These are phyloP conservation scores for Alternaria arborescens DNA, from an alignment of 2,329 filamentous ascomycete genomes.

Conservation along the genomic window DNA sequence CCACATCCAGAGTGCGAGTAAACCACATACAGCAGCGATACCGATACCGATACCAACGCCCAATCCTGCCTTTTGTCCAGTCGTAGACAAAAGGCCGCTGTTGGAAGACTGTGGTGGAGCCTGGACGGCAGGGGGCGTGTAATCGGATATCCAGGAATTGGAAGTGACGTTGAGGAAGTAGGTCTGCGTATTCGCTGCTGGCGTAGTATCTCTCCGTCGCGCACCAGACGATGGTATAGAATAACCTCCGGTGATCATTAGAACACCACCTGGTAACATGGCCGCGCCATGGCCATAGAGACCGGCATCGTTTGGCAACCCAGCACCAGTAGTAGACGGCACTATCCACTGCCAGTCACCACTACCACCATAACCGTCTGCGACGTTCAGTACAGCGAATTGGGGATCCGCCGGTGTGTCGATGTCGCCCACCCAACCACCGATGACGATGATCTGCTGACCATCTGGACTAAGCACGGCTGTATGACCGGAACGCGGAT, in stretches of 20 bases:
- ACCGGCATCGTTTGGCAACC: slow-evolving; percentile 56
- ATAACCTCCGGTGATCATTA: slow-evolving; percentile 70
- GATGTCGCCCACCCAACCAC: slow-evolving; percentile 91
- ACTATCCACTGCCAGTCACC: slow-evolving; percentile 75
- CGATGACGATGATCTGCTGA: slow-evolving; percentile 77
- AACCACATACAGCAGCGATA: slow-evolving; percentile 51
- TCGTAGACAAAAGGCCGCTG: slow-evolving; percentile 51
- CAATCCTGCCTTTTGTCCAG: slow-evolving; percentile 57
- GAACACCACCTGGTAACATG: slow-evolving; percentile 68
- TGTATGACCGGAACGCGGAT: slow-evolving; percentile 89
- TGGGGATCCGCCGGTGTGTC: slow-evolving; percentile 81
- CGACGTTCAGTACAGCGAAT: slow-evolving; percentile 78
- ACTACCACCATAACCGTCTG: slow-evolving; percentile 71
- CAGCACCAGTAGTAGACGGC: slow-evolving; percentile 59
- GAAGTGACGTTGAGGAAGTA: slow-evolving; percentile 71
- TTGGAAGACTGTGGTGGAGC: slow-evolving; percentile 20
- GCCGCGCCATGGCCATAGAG: slow-evolving; percentile 69
- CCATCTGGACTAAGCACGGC: slow-evolving; percentile 83
- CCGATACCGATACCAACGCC: slow-evolving; percentile 57
- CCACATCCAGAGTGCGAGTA: slow-evolving; percentile 59
- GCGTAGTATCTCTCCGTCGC: slow-evolving; percentile 45
- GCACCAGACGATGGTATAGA: slow-evolving; percentile 55
- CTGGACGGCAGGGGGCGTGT: slow-evolving; percentile 57
- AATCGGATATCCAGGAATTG: slow-evolving; percentile 65
- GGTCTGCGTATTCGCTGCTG: slow-evolving; percentile 54